These are phyloP conservation scores for Arctium minus DNA, from an alignment of 129 eudicot genomes.

Conservation along the genomic window DNA sequence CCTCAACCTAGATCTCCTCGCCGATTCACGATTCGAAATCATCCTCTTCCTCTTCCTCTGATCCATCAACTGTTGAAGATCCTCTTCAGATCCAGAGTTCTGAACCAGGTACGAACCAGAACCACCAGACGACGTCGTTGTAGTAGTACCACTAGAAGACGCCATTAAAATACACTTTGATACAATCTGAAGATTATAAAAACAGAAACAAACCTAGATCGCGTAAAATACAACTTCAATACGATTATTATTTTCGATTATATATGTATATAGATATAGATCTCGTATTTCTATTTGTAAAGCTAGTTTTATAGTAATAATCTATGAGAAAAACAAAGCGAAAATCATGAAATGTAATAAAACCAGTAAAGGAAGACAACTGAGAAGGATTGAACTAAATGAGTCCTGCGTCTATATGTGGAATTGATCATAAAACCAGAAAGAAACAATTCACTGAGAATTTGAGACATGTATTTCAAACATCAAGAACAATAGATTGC, in stretches of 20 bases:
- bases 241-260: background rate
- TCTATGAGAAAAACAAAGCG: background rate
- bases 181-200: background rate
- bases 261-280: background rate
- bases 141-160: conserved; percentile 60
- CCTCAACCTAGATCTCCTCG: conserved; percentile 75
- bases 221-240: conserved; percentile 16
- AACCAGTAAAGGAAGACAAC: conserved; percentile 99
- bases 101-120: conserved; percentile 36
- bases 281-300: conserved; percentile 6
- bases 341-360: conserved; percentile 68
- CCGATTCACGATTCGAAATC: conserved; percentile 94
- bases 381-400: conserved; percentile 95
- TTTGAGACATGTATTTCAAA: conserved; percentile 91
- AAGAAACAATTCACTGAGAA: conserved; percentile 79
- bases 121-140: conserved; percentile 5
- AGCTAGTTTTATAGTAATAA: conserved; percentile 7
- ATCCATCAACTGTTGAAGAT: conserved; percentile 51
- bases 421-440: conserved; percentile 98
- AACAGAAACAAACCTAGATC: conserved; percentile 11
- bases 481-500: conserved; percentile 45
- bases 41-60: conserved; percentile 75
- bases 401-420: conserved; percentile 88
- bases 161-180: conserved; percentile 37
- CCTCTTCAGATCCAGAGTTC: conserved; percentile 66